Percentiles rank a stretch among this genome's conserved stretches.
phyloP scores from a whole-genome alignment of 1,139 yeast species.

The Zygosaccharomyces sapae region DNA sequence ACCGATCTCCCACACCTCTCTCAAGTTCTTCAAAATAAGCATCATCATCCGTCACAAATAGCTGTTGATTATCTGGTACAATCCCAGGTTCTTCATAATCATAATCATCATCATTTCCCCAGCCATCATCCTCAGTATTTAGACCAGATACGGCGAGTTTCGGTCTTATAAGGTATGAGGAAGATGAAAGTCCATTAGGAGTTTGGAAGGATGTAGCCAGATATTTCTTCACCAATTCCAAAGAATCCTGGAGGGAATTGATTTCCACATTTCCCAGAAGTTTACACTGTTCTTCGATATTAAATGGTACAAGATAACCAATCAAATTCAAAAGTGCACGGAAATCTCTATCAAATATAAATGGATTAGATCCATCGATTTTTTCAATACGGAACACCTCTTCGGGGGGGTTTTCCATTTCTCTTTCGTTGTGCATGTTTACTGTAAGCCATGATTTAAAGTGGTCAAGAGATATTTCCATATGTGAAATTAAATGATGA shows the following conservation, averaged over 20 bases:
- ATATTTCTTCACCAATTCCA: slow-evolving; percentile 24
- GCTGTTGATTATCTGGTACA: slow-evolving; percentile 17
- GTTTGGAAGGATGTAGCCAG: slow-evolving; percentile 30
- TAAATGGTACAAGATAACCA: slow-evolving; percentile 30
- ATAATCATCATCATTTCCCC: slow-evolving; percentile 22
- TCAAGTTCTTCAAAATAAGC: slow-evolving; percentile 32
- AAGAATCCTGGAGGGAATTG: slow-evolving; percentile 16
- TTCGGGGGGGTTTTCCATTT: slow-evolving; percentile 16
- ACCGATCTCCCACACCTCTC: not conserved
- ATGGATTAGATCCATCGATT: slow-evolving; percentile 14
- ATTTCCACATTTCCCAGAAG: slow-evolving; percentile 20
- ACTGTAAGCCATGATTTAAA: slow-evolving; percentile 21
- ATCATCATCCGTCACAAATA: slow-evolving; percentile 22
- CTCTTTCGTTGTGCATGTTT: slow-evolving; percentile 12
- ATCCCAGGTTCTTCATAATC: slow-evolving; percentile 22
- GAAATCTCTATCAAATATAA: slow-evolving; percentile 29
- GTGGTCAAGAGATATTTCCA: slow-evolving; percentile 17
- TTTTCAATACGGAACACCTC: slow-evolving; percentile 10
- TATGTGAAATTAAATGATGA: slow-evolving; percentile 20
- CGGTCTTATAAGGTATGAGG: slow-evolving; percentile 28
- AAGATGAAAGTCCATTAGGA: slow-evolving; percentile 31
- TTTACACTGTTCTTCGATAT: slow-evolving; percentile 24
- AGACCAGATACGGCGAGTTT: not conserved
- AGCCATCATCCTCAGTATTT: slow-evolving; percentile 20
- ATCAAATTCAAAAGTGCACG: slow-evolving; percentile 29